phyloP scores from a whole-genome alignment of 768 basidiomycete species.

The Baorangia bicolor region DNA sequence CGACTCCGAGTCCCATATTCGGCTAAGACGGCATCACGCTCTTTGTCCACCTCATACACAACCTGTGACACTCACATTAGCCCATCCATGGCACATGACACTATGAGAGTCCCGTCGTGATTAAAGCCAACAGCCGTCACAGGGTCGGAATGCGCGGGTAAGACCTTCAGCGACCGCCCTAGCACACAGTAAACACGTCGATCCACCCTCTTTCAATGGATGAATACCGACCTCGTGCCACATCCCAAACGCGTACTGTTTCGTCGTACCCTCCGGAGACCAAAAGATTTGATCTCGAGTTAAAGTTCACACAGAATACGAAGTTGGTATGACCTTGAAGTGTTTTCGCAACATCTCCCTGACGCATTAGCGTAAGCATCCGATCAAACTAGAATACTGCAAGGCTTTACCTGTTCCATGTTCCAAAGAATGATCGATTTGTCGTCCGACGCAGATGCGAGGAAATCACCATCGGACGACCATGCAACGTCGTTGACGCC shows the following conservation, averaged over 20 bases:
- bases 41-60: background rate
- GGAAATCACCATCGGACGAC: constrained; percentile 75
- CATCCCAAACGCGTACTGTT: constrained; percentile 96
- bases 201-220: background rate
- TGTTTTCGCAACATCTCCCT: constrained; percentile 62
- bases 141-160: constrained; percentile 97
- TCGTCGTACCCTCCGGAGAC: constrained; percentile 96
- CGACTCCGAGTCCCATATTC: constrained; percentile 96
- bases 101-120: constrained; percentile 90
- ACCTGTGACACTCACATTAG: constrained; percentile 65
- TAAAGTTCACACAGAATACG: constrained; percentile 92
- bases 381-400: background rate
- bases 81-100: constrained; percentile 95
- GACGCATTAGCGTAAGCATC: background rate
- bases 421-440: constrained; percentile 86
- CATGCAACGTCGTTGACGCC: constrained; percentile 92
- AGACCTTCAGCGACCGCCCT: constrained; percentile 83
- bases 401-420: constrained; percentile 53
- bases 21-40: constrained; percentile 47
- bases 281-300: constrained; percentile 84
- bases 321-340: constrained; percentile 89
- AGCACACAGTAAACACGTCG: background rate
- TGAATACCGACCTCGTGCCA: constrained; percentile 64
- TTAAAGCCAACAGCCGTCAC: constrained; percentile 94
- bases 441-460: constrained; percentile 95